phyloP scores from a whole-genome alignment of 1,139 yeast genomes.

The Chernovozyma sophiae-reginae region DNA sequence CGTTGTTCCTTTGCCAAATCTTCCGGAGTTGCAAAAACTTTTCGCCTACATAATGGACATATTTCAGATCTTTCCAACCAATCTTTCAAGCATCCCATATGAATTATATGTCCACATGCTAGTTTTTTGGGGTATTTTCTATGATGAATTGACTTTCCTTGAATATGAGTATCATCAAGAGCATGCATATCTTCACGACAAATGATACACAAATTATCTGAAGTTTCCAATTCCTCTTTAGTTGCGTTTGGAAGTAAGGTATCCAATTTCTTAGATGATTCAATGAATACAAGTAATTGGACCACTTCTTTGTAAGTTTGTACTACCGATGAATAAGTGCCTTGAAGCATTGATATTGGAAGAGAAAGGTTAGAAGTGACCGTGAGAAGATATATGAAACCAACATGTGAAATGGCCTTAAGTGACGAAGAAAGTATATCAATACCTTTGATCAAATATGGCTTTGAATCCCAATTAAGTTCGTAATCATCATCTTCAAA shows the following conservation, averaged over 20 bases:
- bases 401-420: slow-evolving; percentile 31
- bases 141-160: slow-evolving; percentile 17
- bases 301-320: slow-evolving; percentile 47
- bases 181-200: slow-evolving; percentile 79
- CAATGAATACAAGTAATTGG: slow-evolving; percentile 52
- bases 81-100: slow-evolving; percentile 82
- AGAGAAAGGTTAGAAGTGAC: slow-evolving; percentile 54
- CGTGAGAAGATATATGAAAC: slow-evolving; percentile 33
- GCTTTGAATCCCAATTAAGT: slow-evolving; percentile 66
- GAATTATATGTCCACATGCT: slow-evolving; percentile 83
- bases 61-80: slow-evolving; percentile 91
- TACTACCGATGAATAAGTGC: slow-evolving; percentile 53
- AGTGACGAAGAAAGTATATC: slow-evolving; percentile 49
- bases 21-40: slow-evolving; percentile 41
- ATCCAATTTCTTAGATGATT: slow-evolving; percentile 65
- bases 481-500: slow-evolving; percentile 52
- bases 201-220: slow-evolving; percentile 68
- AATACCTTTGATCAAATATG: slow-evolving; percentile 53
- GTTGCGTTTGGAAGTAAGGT: slow-evolving; percentile 59
- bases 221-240: slow-evolving; percentile 54
- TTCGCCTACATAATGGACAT: slow-evolving; percentile 86
- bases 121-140: slow-evolving; percentile 70
- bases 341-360: slow-evolving; percentile 67
- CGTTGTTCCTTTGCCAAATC: slow-evolving; percentile 6
- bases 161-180: slow-evolving; percentile 26